Evolutionary conservation across 2,329 filamentous ascomycete species (phyloP), one percentile per base, ranked within the genome.

Genomic region (Calonectria pseudoturangicola): DNA sequence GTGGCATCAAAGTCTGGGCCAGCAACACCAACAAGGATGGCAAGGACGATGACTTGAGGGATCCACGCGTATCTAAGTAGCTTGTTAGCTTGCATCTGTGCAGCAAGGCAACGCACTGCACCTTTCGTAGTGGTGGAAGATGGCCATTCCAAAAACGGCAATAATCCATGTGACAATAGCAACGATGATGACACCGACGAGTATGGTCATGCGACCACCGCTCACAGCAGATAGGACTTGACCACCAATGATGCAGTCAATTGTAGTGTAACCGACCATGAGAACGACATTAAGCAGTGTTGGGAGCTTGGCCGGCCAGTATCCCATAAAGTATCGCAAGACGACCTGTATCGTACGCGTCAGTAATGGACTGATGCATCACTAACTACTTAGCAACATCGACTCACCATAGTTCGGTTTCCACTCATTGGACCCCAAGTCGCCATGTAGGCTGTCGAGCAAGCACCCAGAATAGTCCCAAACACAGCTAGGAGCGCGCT

Each of bases 231-330:
- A 88, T 77, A 97, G 88, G 8, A 96, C 88, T 82, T 96, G 93
- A 0, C 93, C 93, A 21, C 94, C 94, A 18, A 96, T 93, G 74
- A 97, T 95, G 68, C 91, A 90, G 80, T 97, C 96, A 76, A 95
- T 92, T 0, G 92, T 88, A 5, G 92, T 92, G 92, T 94, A 96
- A 63, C 94, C 94, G 81, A 95, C 92, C 77, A 93, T 83, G 66
- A 93, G 93, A 80, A 94, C 90, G 88, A 82, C 73, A 63, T 80
- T 81, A 21, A 81, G 79, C 10, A 81, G 67, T 4, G 80, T 81
- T 0, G 81, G 76, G 1, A 83, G 74, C 66, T 83, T 83, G n/a
- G 78, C 75, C 1, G 82, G 82, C 82, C 82, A 92, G 84, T 90
- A 94, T 10, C 94, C 94, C 81, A 95, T 95, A 84, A 89, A 95